Evolutionary conservation across 1,139 yeast genomes (phyloP), one percentile per base, ranked within the genome.

Genomic region (Candida anutae): DNA sequence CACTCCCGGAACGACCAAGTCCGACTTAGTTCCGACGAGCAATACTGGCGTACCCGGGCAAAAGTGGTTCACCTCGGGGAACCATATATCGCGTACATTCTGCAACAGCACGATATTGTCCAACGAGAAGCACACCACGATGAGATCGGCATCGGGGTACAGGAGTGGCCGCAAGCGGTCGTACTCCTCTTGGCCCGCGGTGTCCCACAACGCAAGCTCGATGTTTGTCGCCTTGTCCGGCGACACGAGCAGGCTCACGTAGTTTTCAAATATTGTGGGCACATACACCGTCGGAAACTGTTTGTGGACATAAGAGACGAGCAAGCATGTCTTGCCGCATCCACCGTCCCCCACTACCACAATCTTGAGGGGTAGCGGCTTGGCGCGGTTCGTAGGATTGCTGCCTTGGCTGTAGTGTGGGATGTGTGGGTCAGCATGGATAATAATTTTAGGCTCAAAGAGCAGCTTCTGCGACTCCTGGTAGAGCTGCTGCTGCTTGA

Each of bases 311-410:
- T 83, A 90, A n/a, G 88, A 73, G 17, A 82, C 80, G 34, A 88
- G 57, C 36, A 88, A 56, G 40, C 94, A 82, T 0, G 97, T 88
- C 53, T 88, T 88, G 18, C 97, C 97, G 49, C 95, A 83, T 10
- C 93, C 94, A 40, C 94, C 94, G 51, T 88, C 97, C 4, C 97
- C 97, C 4, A 88, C 95, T 14, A 85, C 88, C 13, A 87, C 90
- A 15, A 83, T 57, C 45, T 83, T 82, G 55, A 75, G 62, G 11
- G 24, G 16, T 21, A 21, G 22, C 13, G 9, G 6, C 8, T 9
- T 8, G 22, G 6, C 13, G 13, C 13, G 13, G 37, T 66, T 64
- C 35, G 66, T 53, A 27, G 50, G 38, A 27, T 66, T 53, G 28
- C 53, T 51, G 29, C 54, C 59, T 35, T 61, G 53, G 12, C 48